Base-by-base conservation (phyloP, 345 rosid species). In the Populus nigra region DNA sequence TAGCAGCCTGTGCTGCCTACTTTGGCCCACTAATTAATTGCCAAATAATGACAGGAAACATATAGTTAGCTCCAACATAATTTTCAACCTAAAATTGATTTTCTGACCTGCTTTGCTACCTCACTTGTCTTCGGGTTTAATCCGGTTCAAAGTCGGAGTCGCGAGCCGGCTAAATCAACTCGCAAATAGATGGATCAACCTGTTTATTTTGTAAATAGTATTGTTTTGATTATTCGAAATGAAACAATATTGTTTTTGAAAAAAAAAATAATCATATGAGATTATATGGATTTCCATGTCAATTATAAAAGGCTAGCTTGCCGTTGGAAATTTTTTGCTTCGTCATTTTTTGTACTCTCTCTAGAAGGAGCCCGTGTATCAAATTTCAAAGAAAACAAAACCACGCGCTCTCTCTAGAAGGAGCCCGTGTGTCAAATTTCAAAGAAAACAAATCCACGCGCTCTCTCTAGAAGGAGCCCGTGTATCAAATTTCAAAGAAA, bases 351-450 rank as follows among this genome's bases (percentile, higher is more conserved):
- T 15, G 17, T 47, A 4, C 23, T 33, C 49, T 39, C 39, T 65
- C 39, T 74, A 49, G 78, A 67, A 33, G 49, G 45, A 9, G 71
- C 59, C 29, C 31, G 1, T 4, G 5, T 18, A 10, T 43, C 27
- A 13, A 29, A 59, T 39, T 53, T 68, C 72, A 9, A 18, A 55
- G 20, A 76, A 43, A 39, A 9, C 73, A 53, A 53, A 23, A 20
- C 68, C 33, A 41, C 69, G 12, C 31, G 77, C 23, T 47, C 47
- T 39, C 55, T 65, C 39, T 74, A 49, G 78, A 67, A 33, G 49
- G 43, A 9, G 71, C 59, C 59, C n/a, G 0, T 8, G 5, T 10
- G 9, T 43, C 27, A 8, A 22, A 59, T 39, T 53, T 68, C 72
- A 16, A 18, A 55, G 20, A 76, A 43, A 39, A 8, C 73, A 53